Conservation (phyloP, 2,329 filamentous ascomycete species). For the Aureobasidium vineae region DNA sequence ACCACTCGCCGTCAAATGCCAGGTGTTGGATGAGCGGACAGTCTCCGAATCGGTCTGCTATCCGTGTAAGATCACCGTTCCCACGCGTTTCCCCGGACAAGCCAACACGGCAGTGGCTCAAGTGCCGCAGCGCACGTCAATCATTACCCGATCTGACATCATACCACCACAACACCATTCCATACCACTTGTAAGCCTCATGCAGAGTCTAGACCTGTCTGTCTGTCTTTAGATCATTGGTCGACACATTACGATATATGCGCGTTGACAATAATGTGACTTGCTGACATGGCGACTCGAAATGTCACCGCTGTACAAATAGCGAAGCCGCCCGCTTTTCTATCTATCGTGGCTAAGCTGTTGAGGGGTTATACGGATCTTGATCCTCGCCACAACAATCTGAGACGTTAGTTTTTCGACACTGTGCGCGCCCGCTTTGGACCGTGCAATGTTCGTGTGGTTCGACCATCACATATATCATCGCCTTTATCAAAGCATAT, state of each 20-base stretch:
- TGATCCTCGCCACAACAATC: background rate
- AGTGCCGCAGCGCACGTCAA: conserved; percentile 11
- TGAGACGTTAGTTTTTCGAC: background rate
- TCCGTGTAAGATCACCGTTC: background rate
- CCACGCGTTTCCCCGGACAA: conserved; percentile 8
- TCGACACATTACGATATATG: background rate
- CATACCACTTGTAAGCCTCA: background rate
- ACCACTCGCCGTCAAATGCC: background rate
- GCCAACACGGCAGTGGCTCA: conserved; percentile 13
- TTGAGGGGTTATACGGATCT: conserved; percentile 17
- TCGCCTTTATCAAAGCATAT: background rate
- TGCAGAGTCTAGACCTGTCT: background rate
- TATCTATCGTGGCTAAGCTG: conserved; percentile 19
- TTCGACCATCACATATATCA: background rate
- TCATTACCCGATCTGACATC: background rate
- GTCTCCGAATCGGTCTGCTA: background rate
- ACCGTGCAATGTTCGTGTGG: background rate
- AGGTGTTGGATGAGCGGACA: background rate
- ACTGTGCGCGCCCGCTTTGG: background rate
- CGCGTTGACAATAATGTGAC: background rate
- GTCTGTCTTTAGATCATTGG: background rate
- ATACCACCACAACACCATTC: background rate
- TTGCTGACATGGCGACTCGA: background rate
- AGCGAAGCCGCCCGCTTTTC: background rate
- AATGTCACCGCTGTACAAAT: background rate